Evolutionary conservation across 768 basidiomycete species (phyloP), one percentile per base, ranked within the genome.

Genomic region (Mycena chlorophos): DNA sequence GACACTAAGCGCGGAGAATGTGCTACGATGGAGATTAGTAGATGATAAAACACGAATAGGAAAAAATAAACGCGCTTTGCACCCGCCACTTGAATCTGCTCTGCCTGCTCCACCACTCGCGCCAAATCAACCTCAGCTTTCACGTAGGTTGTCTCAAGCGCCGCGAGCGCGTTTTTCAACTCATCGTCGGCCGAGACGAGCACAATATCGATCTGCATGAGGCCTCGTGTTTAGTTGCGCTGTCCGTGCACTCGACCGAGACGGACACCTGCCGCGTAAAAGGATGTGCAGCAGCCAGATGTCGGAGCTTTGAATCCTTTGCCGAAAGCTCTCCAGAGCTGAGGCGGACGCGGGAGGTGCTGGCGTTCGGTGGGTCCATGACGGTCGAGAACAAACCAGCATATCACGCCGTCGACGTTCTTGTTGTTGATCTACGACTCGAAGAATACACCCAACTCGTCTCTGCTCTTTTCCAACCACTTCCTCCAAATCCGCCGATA

Each of bases 191-290:
- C 75, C 1, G 87, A 79, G 13, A 46, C 12, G 51, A 87, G 82
- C 22, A 88, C 67, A 39, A 88, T 51, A 63, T 90, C 86, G 52
- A 90, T 66, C 87, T 89, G 67, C 55, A 26, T 13, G 12, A n/a
- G n/a, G n/a, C n/a, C n/a, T n/a, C n/a, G n/a, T n/a, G n/a, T n/a
- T 31, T 29, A 38, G 22, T 10, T 14, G 17, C 39, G 16, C 22
- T 49, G 51, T 14, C 27, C 50, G 49, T 37, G 34, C 34, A 37
- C 47, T 42, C 40, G 16, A 27, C 43, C 39, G 26, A n/a, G 26
- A 37, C 8, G 38, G 20, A 52, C 22, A 23, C 80, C 75, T 79
- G 80, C 52, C 74, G 75, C 12, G 69, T 67, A 58, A 80, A 80
- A n/a, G n/a, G n/a, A n/a, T n/a, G n/a, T n/a, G n/a, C n/a, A n/a